Percentiles rank a stretch among this genome's conserved stretches.
phyloP scores from a whole-genome alignment of 2,329 filamentous ascomycete species.

The Aspergillus fischeri region DNA sequence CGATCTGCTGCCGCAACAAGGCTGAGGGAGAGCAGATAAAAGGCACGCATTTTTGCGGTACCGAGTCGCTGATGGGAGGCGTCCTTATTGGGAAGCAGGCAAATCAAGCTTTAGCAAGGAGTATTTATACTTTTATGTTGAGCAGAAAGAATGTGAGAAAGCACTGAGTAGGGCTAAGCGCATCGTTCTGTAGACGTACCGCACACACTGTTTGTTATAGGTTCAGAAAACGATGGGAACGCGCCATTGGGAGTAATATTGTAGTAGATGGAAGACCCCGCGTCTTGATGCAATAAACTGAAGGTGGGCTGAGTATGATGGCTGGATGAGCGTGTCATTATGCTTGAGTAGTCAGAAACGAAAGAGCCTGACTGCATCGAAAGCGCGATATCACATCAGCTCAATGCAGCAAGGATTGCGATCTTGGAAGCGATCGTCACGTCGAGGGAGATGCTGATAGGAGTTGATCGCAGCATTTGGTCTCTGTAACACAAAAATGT shows the following conservation, averaged over 20 bases:
- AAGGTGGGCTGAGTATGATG: not conserved
- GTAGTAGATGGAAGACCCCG: not conserved
- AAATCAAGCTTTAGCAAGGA: not conserved
- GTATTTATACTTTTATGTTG: not conserved
- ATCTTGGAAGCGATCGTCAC: no score
- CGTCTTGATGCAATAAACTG: not conserved
- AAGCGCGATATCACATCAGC: not conserved
- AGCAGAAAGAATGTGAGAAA: not conserved
- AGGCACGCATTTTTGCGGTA: not conserved
- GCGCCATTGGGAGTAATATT: not conserved
- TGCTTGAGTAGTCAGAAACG: not conserved
- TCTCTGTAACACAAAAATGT: not conserved
- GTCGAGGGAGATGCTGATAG: no score
- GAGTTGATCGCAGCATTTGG: not conserved
- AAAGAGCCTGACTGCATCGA: not conserved
- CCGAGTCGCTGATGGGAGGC: not conserved
- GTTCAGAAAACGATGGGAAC: no score
- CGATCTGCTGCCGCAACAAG: conserved; percentile 3
- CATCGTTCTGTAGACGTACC: not conserved
- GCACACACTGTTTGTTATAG: not conserved
- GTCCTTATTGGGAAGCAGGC: not conserved
- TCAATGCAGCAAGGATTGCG: not conserved
- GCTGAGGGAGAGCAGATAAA: not conserved
- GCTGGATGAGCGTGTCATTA: not conserved
- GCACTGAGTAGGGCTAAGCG: not conserved